Evolutionary conservation across 2,329 filamentous ascomycete species (phyloP).

Genomic region (Podosphaera aphanis): DNA sequence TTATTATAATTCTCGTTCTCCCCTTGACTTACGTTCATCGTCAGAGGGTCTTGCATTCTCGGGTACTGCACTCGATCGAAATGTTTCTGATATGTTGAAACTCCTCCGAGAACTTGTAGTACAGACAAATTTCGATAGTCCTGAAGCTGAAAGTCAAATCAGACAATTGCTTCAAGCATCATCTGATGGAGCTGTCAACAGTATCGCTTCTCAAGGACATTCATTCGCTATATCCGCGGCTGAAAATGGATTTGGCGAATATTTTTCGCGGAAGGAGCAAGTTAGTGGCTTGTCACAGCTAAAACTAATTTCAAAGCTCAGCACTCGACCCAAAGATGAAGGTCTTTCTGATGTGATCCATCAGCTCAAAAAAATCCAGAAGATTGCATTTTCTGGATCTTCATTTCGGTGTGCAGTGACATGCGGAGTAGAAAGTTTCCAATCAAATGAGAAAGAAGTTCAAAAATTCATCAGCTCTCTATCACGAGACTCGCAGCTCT

Average conservation of each 20-base stretch:
- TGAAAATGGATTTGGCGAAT: slow-evolving; percentile 51
- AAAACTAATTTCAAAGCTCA: slow-evolving; percentile 58
- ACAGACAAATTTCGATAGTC: slow-evolving; percentile 74
- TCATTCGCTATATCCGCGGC: slow-evolving; percentile 66
- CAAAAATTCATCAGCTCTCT: slow-evolving; percentile 43
- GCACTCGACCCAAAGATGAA: slow-evolving; percentile 45
- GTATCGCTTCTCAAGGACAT: slow-evolving; percentile 77
- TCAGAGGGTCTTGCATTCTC: slow-evolving; percentile 66
- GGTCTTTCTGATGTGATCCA: slow-evolving; percentile 50
- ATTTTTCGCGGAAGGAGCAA: slow-evolving; percentile 55
- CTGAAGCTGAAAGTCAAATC: slow-evolving; percentile 60
- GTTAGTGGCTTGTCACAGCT: slow-evolving; percentile 80
- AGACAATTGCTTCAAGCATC: slow-evolving; percentile 68
- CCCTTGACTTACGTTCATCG: slow-evolving; percentile 43
- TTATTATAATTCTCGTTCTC: slow-evolving; percentile 62
- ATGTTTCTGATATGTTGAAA: slow-evolving; percentile 77
- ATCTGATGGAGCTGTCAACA: slow-evolving; percentile 74
- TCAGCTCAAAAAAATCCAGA: slow-evolving; percentile 70
- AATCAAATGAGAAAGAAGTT: slow-evolving; percentile 46
- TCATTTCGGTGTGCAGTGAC: slow-evolving; percentile 63
- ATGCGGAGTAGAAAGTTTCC: slow-evolving; percentile 52
- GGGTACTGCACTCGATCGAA: slow-evolving; percentile 72
- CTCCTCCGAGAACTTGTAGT: slow-evolving; percentile 57
- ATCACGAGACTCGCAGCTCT: slow-evolving; percentile 19
- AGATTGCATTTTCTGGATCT: slow-evolving; percentile 45